Evolutionary conservation across 306 rosid species (phyloP).

Genomic region (Casuarina equisetifolia): DNA sequence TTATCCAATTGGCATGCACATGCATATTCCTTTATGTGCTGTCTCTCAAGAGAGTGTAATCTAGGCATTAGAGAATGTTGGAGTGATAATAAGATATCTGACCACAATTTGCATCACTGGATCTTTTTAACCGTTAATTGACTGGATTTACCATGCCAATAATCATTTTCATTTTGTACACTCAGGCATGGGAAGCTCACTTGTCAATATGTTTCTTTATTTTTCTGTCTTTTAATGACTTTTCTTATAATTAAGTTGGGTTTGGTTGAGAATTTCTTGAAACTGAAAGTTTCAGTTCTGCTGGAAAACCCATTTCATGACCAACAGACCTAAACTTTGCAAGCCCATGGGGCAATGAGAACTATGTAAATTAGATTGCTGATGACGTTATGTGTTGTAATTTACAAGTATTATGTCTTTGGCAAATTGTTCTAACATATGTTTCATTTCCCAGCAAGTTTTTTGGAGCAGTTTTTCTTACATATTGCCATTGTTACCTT

Average conservation of each 20-base stretch:
- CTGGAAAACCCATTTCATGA: neutral
- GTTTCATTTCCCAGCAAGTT: constrained; percentile 4
- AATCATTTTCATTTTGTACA: neutral
- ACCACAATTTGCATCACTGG: neutral
- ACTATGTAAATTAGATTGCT: neutral
- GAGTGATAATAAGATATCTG: neutral
- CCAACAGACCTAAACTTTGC: neutral
- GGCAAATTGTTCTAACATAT: neutral
- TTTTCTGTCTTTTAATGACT: neutral
- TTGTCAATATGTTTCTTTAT: neutral
- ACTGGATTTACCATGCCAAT: neutral
- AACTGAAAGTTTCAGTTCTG: neutral
- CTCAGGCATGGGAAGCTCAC: neutral
- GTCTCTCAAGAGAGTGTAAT: neutral
- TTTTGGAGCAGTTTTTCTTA: constrained; percentile 1
- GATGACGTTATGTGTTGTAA: neutral
- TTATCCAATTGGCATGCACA: neutral
- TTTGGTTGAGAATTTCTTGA: neutral
- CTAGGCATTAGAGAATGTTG: neutral
- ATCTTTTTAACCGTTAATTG: neutral
- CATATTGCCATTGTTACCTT: neutral
- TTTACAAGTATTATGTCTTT: neutral
- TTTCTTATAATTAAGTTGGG: neutral
- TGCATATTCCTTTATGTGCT: neutral
- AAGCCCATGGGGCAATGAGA: neutral